Base-by-base conservation (phyloP, 768 basidiomycete genomes). In the Boletales sp. region DNA sequence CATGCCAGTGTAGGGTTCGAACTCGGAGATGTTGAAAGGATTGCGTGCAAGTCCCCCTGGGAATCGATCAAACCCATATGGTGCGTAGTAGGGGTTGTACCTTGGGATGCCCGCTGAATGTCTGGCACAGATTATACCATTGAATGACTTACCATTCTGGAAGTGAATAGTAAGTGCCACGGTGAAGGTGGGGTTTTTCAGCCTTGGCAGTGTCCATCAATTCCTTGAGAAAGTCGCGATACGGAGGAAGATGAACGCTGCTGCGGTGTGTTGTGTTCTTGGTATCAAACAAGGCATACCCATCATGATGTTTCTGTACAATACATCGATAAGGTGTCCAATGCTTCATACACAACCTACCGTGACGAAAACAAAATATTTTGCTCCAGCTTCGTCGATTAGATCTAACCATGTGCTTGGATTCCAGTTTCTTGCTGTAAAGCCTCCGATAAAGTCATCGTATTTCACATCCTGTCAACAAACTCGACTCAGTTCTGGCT, bases 251-350 rank as follows among this genome's bases (percentile, higher is more conserved):
- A 41, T 75, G 54, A 8, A 78, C 70, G 19, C 75, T 76, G 41
- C 70, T 78, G 46, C 82, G 62, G 54, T 81, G 67, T 0, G 78
- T 78, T 5, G 80, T 78, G 45, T 79, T 70, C 43, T 69, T 70
- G 4, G 83, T 78, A 54, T 84, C 79, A 32, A 83, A 84, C 2
- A 83, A 57, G 1, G 69, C 70, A 50, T 76, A 82, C 1, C 83
- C 83, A 48, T 84, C 83, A 49, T 84, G 82, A 47, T 84, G 82
- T 74, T 81, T 83, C 74, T 79, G 56, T 12, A 21, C 15, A 28
- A 10, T 13, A 30, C 12, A 11, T 57, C 39, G 40, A 39, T 0
- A 17, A 21, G 14, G 12, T 37, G 15, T 10, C 44, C n/a, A 17
- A 50, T 12, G 47, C 10, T 6, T 4, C 25, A 38, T 11, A 42